phyloP scores from a whole-genome alignment of 768 basidiomycete species.

The Auricularia heimuer region DNA sequence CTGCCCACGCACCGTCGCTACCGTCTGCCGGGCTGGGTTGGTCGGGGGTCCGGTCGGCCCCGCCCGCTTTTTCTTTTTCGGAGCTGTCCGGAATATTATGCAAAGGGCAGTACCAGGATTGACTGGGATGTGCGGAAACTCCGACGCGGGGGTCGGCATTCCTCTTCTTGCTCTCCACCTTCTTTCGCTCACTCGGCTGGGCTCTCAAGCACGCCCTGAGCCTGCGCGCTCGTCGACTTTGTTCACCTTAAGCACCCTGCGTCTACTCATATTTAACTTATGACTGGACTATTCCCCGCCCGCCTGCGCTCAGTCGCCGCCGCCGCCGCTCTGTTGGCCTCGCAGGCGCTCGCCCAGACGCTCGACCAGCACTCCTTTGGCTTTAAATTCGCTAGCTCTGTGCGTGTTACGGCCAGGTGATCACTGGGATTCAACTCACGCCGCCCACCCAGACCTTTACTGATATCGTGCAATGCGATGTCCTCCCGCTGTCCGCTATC shows the following conservation, averaged over 20 bases:
- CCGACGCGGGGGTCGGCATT: not conserved
- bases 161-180: not conserved
- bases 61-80: too few species aligned
- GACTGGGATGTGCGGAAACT: not conserved
- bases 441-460: not conserved
- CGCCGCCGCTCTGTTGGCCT: not conserved
- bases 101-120: not conserved
- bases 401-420: not conserved
- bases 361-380: slow-evolving; percentile 2
- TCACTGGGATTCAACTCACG: not conserved
- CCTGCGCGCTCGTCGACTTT: not conserved
- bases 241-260: not conserved
- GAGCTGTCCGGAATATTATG: too few species aligned
- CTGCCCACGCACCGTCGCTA: too few species aligned
- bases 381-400: not conserved
- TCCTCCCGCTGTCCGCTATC: not conserved
- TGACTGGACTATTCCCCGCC: not conserved
- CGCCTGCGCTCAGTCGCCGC: not conserved
- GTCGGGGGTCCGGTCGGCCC: too few species aligned
- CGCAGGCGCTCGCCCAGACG: not conserved
- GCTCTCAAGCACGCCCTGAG: not conserved
- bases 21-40: too few species aligned
- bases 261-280: slow-evolving; percentile 1
- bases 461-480: slow-evolving; percentile 2
- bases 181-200: not conserved